phyloP scores from a whole-genome alignment of 2,329 filamentous ascomycete species.

The Apiospora saccharicola region DNA sequence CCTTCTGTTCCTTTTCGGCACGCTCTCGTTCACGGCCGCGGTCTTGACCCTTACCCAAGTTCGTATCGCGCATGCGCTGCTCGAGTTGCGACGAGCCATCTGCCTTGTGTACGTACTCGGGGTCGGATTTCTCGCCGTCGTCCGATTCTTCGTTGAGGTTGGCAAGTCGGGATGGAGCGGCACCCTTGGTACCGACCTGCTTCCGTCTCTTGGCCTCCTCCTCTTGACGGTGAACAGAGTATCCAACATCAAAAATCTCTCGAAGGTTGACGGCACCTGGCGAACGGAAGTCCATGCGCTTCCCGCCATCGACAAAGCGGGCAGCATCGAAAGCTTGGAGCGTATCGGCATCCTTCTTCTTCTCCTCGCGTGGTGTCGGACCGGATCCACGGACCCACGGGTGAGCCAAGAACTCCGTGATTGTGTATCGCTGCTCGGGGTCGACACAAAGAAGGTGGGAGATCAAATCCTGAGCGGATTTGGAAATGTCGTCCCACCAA shows the following conservation, averaged over 20 bases:
- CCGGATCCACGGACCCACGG: constrained; percentile 84
- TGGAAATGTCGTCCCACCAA: constrained; percentile 99
- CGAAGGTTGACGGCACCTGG: constrained; percentile 94
- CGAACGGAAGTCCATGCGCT: constrained; percentile 90
- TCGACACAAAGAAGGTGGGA: constrained; percentile 93
- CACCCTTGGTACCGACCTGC: constrained; percentile 77
- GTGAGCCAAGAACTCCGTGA: constrained; percentile 90
- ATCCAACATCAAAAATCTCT: constrained; percentile 98
- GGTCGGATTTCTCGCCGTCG: constrained; percentile 62
- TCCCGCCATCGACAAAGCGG: constrained; percentile 64
- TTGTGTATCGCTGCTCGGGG: constrained; percentile 92
- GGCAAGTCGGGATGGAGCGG: constrained; percentile 61
- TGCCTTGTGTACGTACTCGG: constrained; percentile 53
- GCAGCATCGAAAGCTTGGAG: constrained; percentile 65
- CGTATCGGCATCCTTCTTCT: constrained; percentile 54
- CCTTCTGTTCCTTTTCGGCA: constrained; percentile 58
- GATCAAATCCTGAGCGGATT: constrained; percentile 91
- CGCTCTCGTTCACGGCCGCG: constrained; percentile 60
- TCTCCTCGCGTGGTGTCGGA: constrained; percentile 65
- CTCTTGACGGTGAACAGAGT: constrained; percentile 95
- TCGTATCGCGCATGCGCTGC: constrained; percentile 84
- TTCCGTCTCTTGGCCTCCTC: constrained; percentile 94
- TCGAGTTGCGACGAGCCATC: constrained; percentile 74
- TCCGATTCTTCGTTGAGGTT: constrained; percentile 75
- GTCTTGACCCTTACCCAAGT: constrained; percentile 66